A percentile compares a stretch with the other conserved stretches of the same genome.
These are phyloP conservation scores for Mantamonas sphyraenae DNA, from an alignment of 78 protist species.

Conservation along the genomic window DNA sequence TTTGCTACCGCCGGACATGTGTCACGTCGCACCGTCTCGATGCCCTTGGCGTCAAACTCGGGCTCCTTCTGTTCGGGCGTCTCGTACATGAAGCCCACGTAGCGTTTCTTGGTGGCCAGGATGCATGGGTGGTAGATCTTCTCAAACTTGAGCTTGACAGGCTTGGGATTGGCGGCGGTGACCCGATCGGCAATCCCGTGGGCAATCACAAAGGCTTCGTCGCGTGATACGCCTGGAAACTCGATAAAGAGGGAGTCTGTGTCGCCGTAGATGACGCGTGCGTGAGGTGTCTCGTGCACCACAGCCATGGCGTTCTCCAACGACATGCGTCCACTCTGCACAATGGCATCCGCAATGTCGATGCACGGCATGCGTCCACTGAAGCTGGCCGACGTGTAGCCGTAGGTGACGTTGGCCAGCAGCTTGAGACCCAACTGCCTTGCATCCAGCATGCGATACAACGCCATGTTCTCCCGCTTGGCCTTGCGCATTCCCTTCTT, in stretches of 20 bases:
- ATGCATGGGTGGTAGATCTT: slow-evolving; percentile 89
- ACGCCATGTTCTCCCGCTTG: not conserved
- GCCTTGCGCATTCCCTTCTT: slow-evolving; percentile 71
- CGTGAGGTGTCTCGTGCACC: slow-evolving; percentile 47
- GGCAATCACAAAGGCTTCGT: slow-evolving; percentile 31
- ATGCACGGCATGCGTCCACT: slow-evolving; percentile 96
- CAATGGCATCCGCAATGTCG: slow-evolving; percentile 95
- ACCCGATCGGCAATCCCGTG: slow-evolving; percentile 63
- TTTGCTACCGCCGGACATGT: slow-evolving; percentile 64
- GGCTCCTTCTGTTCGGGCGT: slow-evolving; percentile 31
- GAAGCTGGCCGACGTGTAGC: slow-evolving; percentile 89
- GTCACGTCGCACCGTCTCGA: slow-evolving; percentile 91
- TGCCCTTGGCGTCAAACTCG: slow-evolving; percentile 86
- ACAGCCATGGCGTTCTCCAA: slow-evolving; percentile 66
- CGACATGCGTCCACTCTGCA: slow-evolving; percentile 73
- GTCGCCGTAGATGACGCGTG: slow-evolving; percentile 95
- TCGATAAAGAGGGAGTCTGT: slow-evolving; percentile 94
- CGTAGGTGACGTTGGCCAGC: slow-evolving; percentile 96
- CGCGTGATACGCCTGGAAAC: not conserved
- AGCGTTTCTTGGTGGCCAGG: slow-evolving; percentile 86
- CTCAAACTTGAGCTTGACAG: slow-evolving; percentile 80
- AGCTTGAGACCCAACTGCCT: slow-evolving; percentile 91
- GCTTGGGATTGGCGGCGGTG: slow-evolving; percentile 72
- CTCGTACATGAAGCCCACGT: slow-evolving; percentile 76
- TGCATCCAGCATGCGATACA: slow-evolving; percentile 54